Evolutionary conservation across 2,329 filamentous ascomycete species (phyloP).

Genomic region (Nannizziopsis barbatae): DNA sequence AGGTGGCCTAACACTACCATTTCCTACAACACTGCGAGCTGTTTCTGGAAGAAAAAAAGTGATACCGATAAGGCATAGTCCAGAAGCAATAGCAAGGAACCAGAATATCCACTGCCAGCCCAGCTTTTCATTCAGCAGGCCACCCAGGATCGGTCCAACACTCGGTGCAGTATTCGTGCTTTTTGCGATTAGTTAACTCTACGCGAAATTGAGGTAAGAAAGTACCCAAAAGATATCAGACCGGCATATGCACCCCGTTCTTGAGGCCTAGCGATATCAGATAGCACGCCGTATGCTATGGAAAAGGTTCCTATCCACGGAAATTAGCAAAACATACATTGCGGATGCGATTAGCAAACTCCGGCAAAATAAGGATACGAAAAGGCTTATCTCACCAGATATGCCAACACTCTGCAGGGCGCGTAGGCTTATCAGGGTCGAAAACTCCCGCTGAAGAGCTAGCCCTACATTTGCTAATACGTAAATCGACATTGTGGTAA

Average conservation of each 20-base stretch:
- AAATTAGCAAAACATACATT: constrained; percentile 7
- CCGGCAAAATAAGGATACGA: no score
- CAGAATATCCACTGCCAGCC: constrained; percentile 61
- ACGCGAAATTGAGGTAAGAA: not conserved
- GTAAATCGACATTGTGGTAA: constrained; percentile 17
- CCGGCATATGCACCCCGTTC: constrained; percentile 18
- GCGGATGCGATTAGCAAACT: no score
- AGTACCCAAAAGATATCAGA: constrained; percentile 10
- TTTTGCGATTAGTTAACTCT: no score
- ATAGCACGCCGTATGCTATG: constrained; percentile 16
- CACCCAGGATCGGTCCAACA: constrained; percentile 53
- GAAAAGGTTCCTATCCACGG: constrained; percentile 19
- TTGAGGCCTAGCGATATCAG: constrained; percentile 16
- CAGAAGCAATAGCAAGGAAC: constrained; percentile 49
- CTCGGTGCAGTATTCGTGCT: no score
- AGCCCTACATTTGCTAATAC: constrained; percentile 15
- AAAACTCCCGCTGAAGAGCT: constrained; percentile 15
- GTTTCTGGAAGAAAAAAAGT: constrained; percentile 47
- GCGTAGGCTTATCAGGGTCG: constrained; percentile 12
- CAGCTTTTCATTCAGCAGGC: constrained; percentile 50
- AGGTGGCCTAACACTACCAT: constrained; percentile 24
- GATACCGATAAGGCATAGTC: constrained; percentile 44
- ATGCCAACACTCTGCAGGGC: no score
- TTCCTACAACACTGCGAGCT: constrained; percentile 29
- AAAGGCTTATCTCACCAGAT: no score